Evolutionary conservation across 345 rosid species (phyloP).

Genomic region (Salix suchowensis): DNA sequence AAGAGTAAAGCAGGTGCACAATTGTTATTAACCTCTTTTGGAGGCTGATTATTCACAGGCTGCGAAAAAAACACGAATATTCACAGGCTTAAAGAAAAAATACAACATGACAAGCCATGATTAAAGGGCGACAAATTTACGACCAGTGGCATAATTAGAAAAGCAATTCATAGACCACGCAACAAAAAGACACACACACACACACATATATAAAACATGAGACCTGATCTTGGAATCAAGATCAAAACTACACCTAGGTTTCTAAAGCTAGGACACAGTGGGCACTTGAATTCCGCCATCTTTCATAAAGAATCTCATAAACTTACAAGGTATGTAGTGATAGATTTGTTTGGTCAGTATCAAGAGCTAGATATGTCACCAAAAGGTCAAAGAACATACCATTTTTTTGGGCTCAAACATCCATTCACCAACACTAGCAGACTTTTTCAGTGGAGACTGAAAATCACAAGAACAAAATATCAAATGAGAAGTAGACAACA

Average conservation of each 20-base stretch:
- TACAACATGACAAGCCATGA: background rate
- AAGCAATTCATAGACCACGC: background rate
- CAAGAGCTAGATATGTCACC: background rate
- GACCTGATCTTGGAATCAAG: background rate
- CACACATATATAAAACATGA: background rate
- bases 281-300: background rate
- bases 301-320: background rate
- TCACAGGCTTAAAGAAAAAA: background rate
- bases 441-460: conserved; percentile 89
- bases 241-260: background rate
- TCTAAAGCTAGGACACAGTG: background rate
- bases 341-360: background rate
- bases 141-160: background rate
- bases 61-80: conserved; percentile 25
- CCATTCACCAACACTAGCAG: conserved; percentile 98
- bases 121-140: background rate
- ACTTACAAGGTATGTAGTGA: background rate
- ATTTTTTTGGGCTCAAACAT: conserved; percentile 56
- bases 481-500: conserved; percentile 17
- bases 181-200: background rate
- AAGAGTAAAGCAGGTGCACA: conserved; percentile 39
- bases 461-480: conserved; percentile 23
- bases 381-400: conserved; percentile 36
- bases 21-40: conserved; percentile 50
- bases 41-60: conserved; percentile 50